A percentile compares a stretch with the other conserved stretches of the same genome.
These are phyloP conservation scores for Metrosideros polymorpha DNA, from an alignment of 441 rosid species.

Conservation along the genomic window DNA sequence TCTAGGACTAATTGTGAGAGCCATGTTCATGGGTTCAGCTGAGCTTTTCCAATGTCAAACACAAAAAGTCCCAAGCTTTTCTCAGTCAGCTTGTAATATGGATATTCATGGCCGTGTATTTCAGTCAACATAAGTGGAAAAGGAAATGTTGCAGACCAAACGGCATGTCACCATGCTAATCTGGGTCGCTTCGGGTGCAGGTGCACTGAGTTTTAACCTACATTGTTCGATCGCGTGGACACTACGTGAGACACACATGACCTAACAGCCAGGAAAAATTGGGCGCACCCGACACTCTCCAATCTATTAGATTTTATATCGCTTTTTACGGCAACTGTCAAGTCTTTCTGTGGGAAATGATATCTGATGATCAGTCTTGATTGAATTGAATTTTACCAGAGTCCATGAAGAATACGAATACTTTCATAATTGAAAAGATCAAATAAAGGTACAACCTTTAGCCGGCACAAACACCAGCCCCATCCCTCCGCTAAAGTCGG, in stretches of 20 bases:
- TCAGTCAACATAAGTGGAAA: not conserved
- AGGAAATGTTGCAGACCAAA: not conserved
- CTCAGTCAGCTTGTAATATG: not conserved
- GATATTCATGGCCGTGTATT: not conserved
- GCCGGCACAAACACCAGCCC: slow-evolving; percentile 49
- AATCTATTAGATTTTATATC: not conserved
- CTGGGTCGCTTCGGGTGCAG: not conserved
- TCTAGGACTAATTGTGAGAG: not conserved
- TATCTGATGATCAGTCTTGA: not conserved
- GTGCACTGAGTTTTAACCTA: not conserved
- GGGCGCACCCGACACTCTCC: not conserved
- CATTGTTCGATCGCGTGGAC: not conserved
- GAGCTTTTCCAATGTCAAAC: not conserved
- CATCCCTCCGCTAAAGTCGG: slow-evolving; percentile 29
- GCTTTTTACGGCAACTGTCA: not conserved
- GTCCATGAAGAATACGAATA: not conserved
- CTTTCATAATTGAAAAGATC: not conserved
- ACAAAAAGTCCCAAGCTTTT: not conserved
- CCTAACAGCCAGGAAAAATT: not conserved
- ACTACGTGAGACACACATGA: not conserved
- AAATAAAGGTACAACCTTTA: slow-evolving; percentile 16
- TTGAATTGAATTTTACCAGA: not conserved
- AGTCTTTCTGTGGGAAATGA: not conserved
- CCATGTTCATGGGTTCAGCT: not conserved
- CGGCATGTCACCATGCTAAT: not conserved